phyloP scores from a whole-genome alignment of 2,329 filamentous ascomycete species.

The Verticillium isaacii region DNA sequence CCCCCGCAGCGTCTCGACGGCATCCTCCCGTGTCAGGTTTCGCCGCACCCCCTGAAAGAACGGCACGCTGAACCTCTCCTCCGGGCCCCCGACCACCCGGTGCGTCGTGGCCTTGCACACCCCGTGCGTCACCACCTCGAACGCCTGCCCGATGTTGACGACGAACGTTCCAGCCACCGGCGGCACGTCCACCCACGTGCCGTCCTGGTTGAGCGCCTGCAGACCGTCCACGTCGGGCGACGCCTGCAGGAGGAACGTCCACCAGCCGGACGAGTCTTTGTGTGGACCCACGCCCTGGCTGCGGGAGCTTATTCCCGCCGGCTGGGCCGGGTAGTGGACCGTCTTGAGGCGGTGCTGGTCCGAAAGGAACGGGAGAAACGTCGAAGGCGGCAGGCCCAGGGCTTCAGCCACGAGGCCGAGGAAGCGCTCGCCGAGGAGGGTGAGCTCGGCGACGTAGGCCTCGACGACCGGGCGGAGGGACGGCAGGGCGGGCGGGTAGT shows the following conservation, averaged over 20 bases:
- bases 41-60: constrained; percentile 46
- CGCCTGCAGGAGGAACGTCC: constrained; percentile 59
- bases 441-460: constrained; percentile 46
- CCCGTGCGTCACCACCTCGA: constrained; percentile 51
- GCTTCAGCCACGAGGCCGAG: constrained; percentile 52
- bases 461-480: constrained; percentile 31
- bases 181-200: constrained; percentile 45
- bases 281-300: constrained; percentile 56
- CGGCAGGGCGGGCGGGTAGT: constrained; percentile 11
- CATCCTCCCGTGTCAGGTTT: constrained; percentile 37
- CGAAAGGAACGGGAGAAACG: constrained; percentile 48
- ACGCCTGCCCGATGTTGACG: constrained; percentile 54
- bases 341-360: constrained; percentile 57
- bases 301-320: neutral
- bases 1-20: constrained; percentile 27
- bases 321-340: constrained; percentile 42
- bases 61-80: constrained; percentile 36
- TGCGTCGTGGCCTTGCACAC: constrained; percentile 49
- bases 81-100: constrained; percentile 28
- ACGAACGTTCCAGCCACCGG: constrained; percentile 45
- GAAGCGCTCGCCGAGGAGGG: constrained; percentile 46
- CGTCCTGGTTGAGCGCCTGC: constrained; percentile 43
- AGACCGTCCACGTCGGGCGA: constrained; percentile 43
- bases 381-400: constrained; percentile 40
- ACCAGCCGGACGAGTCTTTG: constrained; percentile 60